These are phyloP conservation scores for Dillenia turbinata DNA, from an alignment of 164 flowering plant species.

Conservation along the genomic window DNA sequence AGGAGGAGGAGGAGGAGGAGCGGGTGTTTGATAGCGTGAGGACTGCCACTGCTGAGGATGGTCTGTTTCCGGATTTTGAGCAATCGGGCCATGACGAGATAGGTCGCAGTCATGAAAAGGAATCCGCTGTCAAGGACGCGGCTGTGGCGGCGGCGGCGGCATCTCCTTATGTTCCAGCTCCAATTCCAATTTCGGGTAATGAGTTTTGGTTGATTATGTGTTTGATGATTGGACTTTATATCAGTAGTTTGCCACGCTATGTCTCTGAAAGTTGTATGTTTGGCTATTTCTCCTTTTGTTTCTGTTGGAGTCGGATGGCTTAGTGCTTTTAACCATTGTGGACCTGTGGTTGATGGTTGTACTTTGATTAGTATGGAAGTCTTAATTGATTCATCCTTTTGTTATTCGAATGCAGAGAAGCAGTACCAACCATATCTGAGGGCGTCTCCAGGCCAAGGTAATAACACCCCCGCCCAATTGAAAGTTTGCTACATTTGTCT, in stretches of 20 bases:
- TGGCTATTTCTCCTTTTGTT: not conserved
- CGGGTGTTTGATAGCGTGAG: conserved; percentile 56
- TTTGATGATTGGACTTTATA: not conserved
- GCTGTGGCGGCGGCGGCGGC: conserved; percentile 4
- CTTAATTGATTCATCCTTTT: not conserved
- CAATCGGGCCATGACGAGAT: conserved; percentile 31
- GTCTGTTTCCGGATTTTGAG: conserved; percentile 62
- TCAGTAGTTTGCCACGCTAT: not conserved
- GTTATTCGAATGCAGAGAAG: conserved; percentile 38
- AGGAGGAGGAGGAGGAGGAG: conserved; percentile 23
- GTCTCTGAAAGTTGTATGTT: not conserved
- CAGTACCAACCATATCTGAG: conserved; percentile 25
- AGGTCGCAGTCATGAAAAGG: conserved; percentile 27
- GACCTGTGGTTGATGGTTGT: not conserved
- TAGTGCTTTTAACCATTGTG: not conserved
- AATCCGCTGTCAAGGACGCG: not conserved
- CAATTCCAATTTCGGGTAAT: conserved; percentile 45
- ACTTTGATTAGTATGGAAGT: not conserved
- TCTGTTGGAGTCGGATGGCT: not conserved
- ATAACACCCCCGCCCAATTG: not conserved
- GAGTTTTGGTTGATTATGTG: not conserved
- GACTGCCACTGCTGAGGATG: conserved; percentile 63
- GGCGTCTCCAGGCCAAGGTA: conserved; percentile 35
- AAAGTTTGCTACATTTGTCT: no score
- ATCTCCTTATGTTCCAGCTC: conserved; percentile 17